A percentile compares a stretch with the other conserved stretches of the same genome.
phyloP scores from a whole-genome alignment of 2,329 filamentous ascomycete genomes.

The Raffaelea albimanens region DNA sequence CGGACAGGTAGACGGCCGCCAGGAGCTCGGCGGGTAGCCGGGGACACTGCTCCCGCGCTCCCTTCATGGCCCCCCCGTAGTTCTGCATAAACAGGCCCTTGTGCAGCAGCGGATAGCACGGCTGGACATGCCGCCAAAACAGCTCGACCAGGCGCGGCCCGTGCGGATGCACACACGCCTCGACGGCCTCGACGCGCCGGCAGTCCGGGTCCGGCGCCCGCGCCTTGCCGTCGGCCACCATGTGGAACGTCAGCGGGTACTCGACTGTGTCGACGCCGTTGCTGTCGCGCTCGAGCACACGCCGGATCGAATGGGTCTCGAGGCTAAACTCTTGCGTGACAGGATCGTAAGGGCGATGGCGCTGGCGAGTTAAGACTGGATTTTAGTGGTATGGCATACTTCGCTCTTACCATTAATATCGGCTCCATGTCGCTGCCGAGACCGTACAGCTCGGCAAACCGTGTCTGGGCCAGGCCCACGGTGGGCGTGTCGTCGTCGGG shows the following conservation, averaged over 20 bases:
- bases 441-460: conserved; percentile 23
- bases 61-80: conserved; percentile 28
- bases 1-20: conserved; percentile 45
- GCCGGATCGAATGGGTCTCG: conserved; percentile 8
- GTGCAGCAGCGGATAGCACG: conserved; percentile 37
- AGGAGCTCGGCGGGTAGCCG: conserved; percentile 38
- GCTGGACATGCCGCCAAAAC: conserved; percentile 49
- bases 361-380: conserved; percentile 3
- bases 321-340: conserved; percentile 7
- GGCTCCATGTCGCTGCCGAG: conserved; percentile 25
- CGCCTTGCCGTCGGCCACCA: conserved; percentile 21
- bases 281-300: conserved; percentile 14
- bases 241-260: conserved; percentile 23
- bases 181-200: conserved; percentile 34
- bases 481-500: conserved; percentile 11
- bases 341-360: conserved; percentile 7
- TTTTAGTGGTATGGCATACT: too few relatives aligned
- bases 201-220: conserved; percentile 17
- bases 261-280: conserved; percentile 17
- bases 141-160: conserved; percentile 50
- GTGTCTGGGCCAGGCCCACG: conserved; percentile 16
- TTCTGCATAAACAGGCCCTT: conserved; percentile 45
- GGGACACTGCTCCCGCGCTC: background rate
- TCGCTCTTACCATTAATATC: conserved; percentile 19
- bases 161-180: conserved; percentile 48